These are phyloP conservation scores for Pholiota molesta DNA, from an alignment of 768 basidiomycete genomes.

Conservation along the genomic window DNA sequence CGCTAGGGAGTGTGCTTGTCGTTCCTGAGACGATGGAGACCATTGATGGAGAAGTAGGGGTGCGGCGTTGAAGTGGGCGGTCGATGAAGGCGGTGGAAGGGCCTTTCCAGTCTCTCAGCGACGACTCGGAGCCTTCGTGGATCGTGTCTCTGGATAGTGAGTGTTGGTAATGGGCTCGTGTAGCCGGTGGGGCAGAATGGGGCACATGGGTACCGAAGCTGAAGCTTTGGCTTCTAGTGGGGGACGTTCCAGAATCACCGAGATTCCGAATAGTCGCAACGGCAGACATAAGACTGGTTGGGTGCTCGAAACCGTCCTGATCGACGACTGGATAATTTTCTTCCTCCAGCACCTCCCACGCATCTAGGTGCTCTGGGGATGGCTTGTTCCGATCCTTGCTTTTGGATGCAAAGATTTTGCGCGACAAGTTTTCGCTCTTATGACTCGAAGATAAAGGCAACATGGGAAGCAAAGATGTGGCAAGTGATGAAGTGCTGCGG, in stretches of 20 bases:
- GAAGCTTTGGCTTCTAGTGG: constrained; percentile 31
- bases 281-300: constrained; percentile 30
- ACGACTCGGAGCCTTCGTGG: constrained; percentile 14
- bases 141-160: background rate
- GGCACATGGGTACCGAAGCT: constrained; percentile 26
- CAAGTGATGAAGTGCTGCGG: constrained; percentile 50
- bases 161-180: constrained; percentile 3
- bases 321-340: constrained; percentile 18
- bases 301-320: constrained; percentile 19
- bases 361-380: constrained; percentile 36
- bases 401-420: constrained; percentile 41
- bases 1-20: constrained; percentile 15
- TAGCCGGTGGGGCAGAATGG: background rate
- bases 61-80: constrained; percentile 23
- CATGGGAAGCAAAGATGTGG: constrained; percentile 39
- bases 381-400: constrained; percentile 38
- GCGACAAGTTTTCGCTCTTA: constrained; percentile 36
- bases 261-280: constrained; percentile 24
- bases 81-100: constrained; percentile 28
- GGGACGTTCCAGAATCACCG: constrained; percentile 22
- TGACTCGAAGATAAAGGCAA: constrained; percentile 27
- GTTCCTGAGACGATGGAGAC: constrained; percentile 1
- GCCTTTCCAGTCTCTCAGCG: constrained; percentile 30
- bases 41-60: constrained; percentile 11
- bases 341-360: constrained; percentile 48